Evolutionary conservation across 176 grass and related monocot genomes (phyloP).

Genomic region (Bromus sterilis): DNA sequence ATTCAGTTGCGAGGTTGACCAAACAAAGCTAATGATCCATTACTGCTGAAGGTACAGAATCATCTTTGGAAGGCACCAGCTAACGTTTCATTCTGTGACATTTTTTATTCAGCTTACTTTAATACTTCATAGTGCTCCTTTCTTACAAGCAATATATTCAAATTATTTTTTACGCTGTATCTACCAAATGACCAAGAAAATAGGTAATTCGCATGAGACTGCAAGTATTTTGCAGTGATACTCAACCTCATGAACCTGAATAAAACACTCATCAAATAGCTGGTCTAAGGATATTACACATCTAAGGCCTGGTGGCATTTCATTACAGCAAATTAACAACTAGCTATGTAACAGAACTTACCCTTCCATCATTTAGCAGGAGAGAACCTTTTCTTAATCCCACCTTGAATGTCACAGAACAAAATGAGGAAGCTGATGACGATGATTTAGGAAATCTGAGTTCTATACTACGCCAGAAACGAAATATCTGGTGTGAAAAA

Average conservation of each 20-base stretch:
- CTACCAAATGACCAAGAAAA: not conserved
- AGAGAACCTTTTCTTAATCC: slow-evolving; percentile 83
- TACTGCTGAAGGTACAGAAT: not conserved
- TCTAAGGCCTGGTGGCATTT: not conserved
- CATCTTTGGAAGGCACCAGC: not conserved
- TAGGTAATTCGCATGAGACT: not conserved
- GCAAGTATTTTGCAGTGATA: not conserved
- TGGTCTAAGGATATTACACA: not conserved
- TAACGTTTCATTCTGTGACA: not conserved
- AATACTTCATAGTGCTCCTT: not conserved
- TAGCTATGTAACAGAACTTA: slow-evolving; percentile 35
- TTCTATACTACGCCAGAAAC: slow-evolving; percentile 53
- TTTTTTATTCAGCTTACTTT: not conserved
- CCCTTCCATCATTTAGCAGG: slow-evolving; percentile 96
- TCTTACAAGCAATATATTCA: not conserved
- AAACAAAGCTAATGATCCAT: slow-evolving; percentile 22
- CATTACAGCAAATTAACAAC: slow-evolving; percentile 21
- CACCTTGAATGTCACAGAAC: slow-evolving; percentile 42
- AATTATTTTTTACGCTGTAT: not conserved
- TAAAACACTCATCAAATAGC: slow-evolving; percentile 15
- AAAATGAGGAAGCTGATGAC: slow-evolving; percentile 33
- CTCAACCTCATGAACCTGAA: slow-evolving; percentile 4
- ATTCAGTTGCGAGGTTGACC: slow-evolving; percentile 8
- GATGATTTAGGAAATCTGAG: slow-evolving; percentile 47
- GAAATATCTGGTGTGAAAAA: slow-evolving; percentile 90